Base-by-base conservation (phyloP, 495 filamentous ascomycete species). In the Paragyromitra xinjiangensis region DNA sequence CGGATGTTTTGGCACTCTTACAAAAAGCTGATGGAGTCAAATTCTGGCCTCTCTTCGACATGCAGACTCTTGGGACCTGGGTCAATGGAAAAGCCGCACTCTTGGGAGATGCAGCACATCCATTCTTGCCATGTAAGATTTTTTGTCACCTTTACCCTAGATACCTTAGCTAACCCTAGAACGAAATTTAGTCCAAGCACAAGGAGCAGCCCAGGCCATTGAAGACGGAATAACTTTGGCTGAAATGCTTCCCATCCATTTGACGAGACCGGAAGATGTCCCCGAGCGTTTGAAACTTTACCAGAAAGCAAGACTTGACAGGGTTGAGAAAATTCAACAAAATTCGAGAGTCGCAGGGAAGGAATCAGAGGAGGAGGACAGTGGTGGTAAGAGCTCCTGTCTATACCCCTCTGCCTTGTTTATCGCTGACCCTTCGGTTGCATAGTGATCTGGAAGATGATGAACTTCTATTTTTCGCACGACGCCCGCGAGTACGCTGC, bases 71-170 rank as follows among this genome's bases (percentile, higher is more conserved):
- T 14, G 85, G 86, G 0, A 86, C 83, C 0, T 92, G 88, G 87
- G 81, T 83, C 1, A 84, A 86, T 11, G 86, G 81, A 3, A 84
- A 82, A 34, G 65, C 90, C 26, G 88, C 84, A 2, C 82, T 90
- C 0, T 19, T 91, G 1, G 90, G 90, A 1, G 90, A 91, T 84
- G 87, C 90, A 0, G 90, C 88, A 40, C 90, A 92, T 83, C 90
- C 89, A 4, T 91, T 91, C 78, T 77, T 86, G 16, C 88, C 88
- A 4, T 80, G 75, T 79, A 64, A 61, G 64, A 11, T 2, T 6
- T 2, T 6, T 11, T 1, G 7, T 5, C n/a, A 11, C 40, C 9
- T 19, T n/a, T 26, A 0, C 2, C 12, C 22, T 34, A 22, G 24
- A 70, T 37, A 2, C 56, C 44, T 2, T 40, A 48, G 19, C 64